phyloP scores from a whole-genome alignment of 805 yeast species.

The Kodamaea hsintzibuensis region DNA sequence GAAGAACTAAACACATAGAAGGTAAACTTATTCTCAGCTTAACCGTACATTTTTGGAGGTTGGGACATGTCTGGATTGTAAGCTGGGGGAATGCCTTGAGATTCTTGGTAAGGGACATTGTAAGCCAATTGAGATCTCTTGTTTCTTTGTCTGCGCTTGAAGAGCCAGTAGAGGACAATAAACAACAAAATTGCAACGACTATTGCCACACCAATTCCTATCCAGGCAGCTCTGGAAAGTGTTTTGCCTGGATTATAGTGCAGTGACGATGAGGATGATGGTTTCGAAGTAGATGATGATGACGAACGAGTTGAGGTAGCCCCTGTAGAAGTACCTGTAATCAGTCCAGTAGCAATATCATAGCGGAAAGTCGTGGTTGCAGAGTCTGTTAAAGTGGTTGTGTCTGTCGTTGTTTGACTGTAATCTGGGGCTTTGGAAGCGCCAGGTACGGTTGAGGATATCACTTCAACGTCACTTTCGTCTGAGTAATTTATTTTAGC shows the following conservation, averaged over 20 bases:
- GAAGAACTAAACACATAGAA: not conserved
- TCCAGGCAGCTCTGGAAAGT: not conserved
- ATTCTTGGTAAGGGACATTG: not conserved
- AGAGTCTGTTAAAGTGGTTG: not conserved
- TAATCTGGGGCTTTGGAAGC: constrained; percentile 50
- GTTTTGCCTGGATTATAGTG: not conserved
- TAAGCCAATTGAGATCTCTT: not conserved
- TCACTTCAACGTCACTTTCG: constrained; percentile 45
- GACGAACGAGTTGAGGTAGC: not conserved
- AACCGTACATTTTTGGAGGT: not conserved
- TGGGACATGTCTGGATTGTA: not conserved
- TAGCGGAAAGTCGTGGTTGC: not conserved
- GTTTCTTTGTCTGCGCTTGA: not conserved
- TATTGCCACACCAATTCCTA: not conserved
- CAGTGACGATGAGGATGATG: not conserved
- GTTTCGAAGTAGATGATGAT: not conserved
- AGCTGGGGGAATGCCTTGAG: not conserved
- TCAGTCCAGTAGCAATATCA: not conserved
- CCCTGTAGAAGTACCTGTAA: not conserved
- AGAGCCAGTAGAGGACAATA: not conserved
- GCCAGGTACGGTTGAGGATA: constrained; percentile 49
- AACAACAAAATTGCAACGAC: not conserved
- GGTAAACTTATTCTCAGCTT: not conserved
- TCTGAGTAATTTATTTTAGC: constrained; percentile 28
- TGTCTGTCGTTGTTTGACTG: constrained; percentile 32